A percentile compares a stretch with the other conserved stretches of the same genome.
Conservation (phyloP, 352 stramenopile species). For the Phytophthora meadii region DNA sequence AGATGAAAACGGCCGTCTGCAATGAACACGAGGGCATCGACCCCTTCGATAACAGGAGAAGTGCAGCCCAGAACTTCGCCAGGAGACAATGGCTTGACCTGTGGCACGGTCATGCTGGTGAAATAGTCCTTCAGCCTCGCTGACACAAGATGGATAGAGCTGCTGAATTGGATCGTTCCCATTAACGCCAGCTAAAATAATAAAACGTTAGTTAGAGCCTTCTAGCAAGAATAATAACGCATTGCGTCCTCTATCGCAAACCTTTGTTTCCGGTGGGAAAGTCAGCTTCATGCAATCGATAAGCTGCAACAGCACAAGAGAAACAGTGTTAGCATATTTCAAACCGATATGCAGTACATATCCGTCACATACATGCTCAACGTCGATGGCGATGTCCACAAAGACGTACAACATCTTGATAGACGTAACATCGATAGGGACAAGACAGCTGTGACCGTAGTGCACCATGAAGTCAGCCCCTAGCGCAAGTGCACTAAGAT, state of each 20-base stretch:
- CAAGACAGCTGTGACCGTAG: slow-evolving; percentile 99
- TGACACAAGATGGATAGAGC: slow-evolving; percentile 88
- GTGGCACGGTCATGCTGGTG: slow-evolving; percentile 88
- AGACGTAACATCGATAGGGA: slow-evolving; percentile 96
- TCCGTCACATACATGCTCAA: slow-evolving; percentile 85
- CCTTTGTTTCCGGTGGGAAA: slow-evolving; percentile 79
- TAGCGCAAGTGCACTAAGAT: slow-evolving; percentile 95
- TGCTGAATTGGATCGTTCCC: slow-evolving; percentile 97
- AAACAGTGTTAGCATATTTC: slow-evolving; percentile 4
- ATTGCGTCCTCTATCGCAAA: slow-evolving; percentile 17
- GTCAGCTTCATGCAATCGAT: slow-evolving; percentile 96
- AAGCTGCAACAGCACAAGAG: slow-evolving; percentile 57
- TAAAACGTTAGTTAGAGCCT: too few species aligned
- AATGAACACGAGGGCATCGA: slow-evolving; percentile 97
- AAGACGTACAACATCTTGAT: slow-evolving; percentile 99
- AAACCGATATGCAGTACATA: not conserved
- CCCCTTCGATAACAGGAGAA: slow-evolving; percentile 93
- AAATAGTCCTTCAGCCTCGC: slow-evolving; percentile 84
- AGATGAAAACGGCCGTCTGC: slow-evolving; percentile 99
- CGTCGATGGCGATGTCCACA: slow-evolving; percentile 99
- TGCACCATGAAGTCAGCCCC: slow-evolving; percentile 99
- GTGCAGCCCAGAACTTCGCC: slow-evolving; percentile 99
- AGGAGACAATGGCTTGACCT: slow-evolving; percentile 97
- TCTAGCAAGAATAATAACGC: too few species aligned
- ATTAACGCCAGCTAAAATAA: slow-evolving; percentile 87